A percentile compares a stretch with the other conserved stretches of the same genome.
Conservation (phyloP, 805 yeast species). For the Cyberlindnera saturnus region DNA sequence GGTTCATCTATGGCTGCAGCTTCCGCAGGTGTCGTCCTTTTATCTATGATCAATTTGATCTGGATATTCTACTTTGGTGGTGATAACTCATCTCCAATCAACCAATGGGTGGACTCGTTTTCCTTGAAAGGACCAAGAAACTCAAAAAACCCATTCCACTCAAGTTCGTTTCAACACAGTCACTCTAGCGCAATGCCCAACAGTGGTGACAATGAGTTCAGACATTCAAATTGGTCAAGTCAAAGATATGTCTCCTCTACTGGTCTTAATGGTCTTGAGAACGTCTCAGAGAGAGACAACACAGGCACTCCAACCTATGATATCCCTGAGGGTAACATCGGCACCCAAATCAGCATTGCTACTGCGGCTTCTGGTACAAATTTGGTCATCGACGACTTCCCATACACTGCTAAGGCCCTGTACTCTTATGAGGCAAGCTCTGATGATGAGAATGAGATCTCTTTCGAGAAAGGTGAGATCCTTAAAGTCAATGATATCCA, state of each 20-base stretch:
- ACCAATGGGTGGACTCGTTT: constrained; percentile 79
- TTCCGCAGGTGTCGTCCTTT: constrained; percentile 84
- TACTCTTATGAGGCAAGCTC: constrained; percentile 87
- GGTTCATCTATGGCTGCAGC: constrained; percentile 73
- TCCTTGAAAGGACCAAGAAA: constrained; percentile 47
- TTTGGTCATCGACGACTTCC: constrained; percentile 45
- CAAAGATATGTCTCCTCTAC: constrained; percentile 40
- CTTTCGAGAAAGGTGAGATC: constrained; percentile 87
- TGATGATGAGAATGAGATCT: constrained; percentile 87
- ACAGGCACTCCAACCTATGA: constrained; percentile 16
- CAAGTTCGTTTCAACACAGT: background rate
- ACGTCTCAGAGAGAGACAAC: constrained; percentile 27
- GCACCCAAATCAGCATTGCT: constrained; percentile 17
- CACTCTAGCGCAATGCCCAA: constrained; percentile 5
- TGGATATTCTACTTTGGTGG: constrained; percentile 92
- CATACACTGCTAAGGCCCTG: constrained; percentile 80
- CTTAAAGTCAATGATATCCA: constrained; percentile 86
- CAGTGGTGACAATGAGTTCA: constrained; percentile 7
- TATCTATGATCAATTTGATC: constrained; percentile 73
- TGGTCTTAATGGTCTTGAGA: constrained; percentile 57
- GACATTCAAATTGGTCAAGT: constrained; percentile 17
- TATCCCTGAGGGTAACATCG: constrained; percentile 10
- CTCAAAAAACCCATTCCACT: constrained; percentile 23
- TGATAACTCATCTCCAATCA: constrained; percentile 81
- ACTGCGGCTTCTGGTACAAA: constrained; percentile 13